These are phyloP conservation scores for Spizellomyces punctatus DNA, from an alignment of 192 early-diverging fungal genomes.

Conservation along the genomic window DNA sequence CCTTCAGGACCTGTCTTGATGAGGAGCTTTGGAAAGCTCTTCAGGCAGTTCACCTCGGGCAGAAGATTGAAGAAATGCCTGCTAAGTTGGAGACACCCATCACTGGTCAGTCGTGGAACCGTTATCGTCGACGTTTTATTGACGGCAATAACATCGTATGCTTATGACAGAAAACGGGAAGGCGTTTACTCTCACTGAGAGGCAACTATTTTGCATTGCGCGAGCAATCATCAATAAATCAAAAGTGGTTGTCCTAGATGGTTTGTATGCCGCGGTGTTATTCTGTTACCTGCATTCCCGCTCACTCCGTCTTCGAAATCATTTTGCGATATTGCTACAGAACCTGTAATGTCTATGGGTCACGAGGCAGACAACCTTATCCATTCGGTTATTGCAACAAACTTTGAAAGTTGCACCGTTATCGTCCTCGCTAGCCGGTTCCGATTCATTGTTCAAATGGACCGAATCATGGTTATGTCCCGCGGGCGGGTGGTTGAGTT, in stretches of 20 bases:
- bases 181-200: constrained; percentile 38
- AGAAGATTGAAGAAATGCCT: constrained; percentile 47
- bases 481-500: constrained; percentile 50
- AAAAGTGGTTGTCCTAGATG: constrained; percentile 47
- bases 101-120: constrained; percentile 44
- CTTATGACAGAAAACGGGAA: constrained; percentile 70
- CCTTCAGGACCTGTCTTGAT: constrained; percentile 57
- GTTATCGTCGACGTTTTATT: background rate
- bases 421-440: constrained; percentile 76
- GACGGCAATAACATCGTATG: constrained; percentile 18
- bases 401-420: constrained; percentile 64
- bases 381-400: constrained; percentile 29
- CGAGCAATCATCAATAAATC: constrained; percentile 46
- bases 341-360: constrained; percentile 41
- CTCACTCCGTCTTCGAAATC: no score
- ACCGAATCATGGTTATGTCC: constrained; percentile 50
- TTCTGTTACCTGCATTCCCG: no score
- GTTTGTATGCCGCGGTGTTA: background rate
- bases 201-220: constrained; percentile 54
- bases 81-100: background rate
- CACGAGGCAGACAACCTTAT: constrained; percentile 43
- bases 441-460: constrained; percentile 44
- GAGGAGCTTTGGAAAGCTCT: constrained; percentile 66
- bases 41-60: constrained; percentile 51
- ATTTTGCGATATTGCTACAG: constrained; percentile 14